Evolutionary conservation across 495 filamentous ascomycete genomes (phyloP).

Genomic region (Polyplosphaeria fusca): DNA sequence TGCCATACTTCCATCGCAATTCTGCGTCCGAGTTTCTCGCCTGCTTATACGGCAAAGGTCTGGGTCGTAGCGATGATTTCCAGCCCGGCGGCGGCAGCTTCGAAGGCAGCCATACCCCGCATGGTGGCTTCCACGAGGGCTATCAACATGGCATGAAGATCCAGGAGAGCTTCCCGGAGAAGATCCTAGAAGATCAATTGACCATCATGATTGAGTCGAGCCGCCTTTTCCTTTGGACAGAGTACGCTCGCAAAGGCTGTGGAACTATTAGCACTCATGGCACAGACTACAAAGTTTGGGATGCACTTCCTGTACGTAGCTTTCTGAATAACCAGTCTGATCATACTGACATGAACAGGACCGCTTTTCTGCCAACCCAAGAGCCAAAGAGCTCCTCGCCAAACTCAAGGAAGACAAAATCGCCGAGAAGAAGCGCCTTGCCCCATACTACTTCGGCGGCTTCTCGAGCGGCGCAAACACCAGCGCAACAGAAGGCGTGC

Average conservation of each 20-base stretch:
- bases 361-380: slow-evolving; percentile 28
- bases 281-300: slow-evolving; percentile 46
- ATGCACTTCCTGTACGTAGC: slow-evolving; percentile 39
- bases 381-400: slow-evolving; percentile 26
- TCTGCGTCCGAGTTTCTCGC: slow-evolving; percentile 47
- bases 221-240: slow-evolving; percentile 45
- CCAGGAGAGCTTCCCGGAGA: slow-evolving; percentile 44
- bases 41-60: slow-evolving; percentile 43
- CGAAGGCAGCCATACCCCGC: slow-evolving; percentile 46
- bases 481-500: slow-evolving; percentile 27
- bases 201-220: slow-evolving; percentile 47
- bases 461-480: slow-evolving; percentile 27
- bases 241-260: slow-evolving; percentile 43
- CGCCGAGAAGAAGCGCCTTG: slow-evolving; percentile 25
- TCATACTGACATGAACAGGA: slow-evolving; percentile 8
- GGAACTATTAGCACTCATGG: slow-evolving; percentile 41
- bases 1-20: slow-evolving; percentile 48
- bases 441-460: slow-evolving; percentile 30
- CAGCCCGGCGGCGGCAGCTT: slow-evolving; percentile 46
- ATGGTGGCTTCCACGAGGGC: slow-evolving; percentile 46
- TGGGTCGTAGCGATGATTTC: slow-evolving; percentile 46
- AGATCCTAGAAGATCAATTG: slow-evolving; percentile 40
- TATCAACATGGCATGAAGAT: slow-evolving; percentile 45
- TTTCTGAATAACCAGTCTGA: neutral
- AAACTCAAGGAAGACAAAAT: slow-evolving; percentile 27